Percentiles rank a stretch among this genome's conserved stretches.
Conservation (phyloP, 352 stramenopile species). For the Pythium pyrilobum region DNA sequence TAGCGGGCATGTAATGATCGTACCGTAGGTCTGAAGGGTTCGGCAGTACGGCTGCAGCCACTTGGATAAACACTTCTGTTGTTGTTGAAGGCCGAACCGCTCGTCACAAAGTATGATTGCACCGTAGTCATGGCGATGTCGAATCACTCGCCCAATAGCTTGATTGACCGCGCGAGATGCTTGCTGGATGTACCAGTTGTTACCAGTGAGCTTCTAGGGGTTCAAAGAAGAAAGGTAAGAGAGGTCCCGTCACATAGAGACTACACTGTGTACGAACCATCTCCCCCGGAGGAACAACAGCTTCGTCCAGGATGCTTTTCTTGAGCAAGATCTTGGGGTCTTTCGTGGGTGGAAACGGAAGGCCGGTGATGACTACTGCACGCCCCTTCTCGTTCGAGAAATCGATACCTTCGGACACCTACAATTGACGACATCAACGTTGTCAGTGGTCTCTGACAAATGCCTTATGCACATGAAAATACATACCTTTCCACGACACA, state of each 20-base stretch:
- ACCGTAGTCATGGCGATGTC: constrained; percentile 97
- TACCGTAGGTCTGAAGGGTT: constrained; percentile 64
- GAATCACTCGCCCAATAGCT: constrained; percentile 98
- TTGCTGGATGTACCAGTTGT: constrained; percentile 99
- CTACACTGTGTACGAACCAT: no score
- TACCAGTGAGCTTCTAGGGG: constrained; percentile 85
- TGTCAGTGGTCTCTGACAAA: no score
- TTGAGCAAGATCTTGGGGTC: constrained; percentile 98
- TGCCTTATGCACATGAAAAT: no score
- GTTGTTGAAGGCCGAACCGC: constrained; percentile 90
- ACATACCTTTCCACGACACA: constrained; percentile 96
- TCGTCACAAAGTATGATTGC: constrained; percentile 97
- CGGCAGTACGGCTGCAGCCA: constrained; percentile 90
- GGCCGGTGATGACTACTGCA: constrained; percentile 97
- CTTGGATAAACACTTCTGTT: constrained; percentile 92
- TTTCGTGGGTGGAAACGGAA: constrained; percentile 96
- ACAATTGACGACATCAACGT: no score
- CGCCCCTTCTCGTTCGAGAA: constrained; percentile 98
- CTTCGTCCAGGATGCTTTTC: constrained; percentile 93
- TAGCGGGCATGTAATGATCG: neutral
- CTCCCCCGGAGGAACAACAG: constrained; percentile 46
- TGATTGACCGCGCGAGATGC: constrained; percentile 98
- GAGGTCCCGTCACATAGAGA: no score
- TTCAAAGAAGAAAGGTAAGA: neutral
- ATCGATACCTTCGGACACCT: constrained; percentile 98